Conservation (phyloP, 169 alveolate species). For the Amoebophrya sp. region DNA sequence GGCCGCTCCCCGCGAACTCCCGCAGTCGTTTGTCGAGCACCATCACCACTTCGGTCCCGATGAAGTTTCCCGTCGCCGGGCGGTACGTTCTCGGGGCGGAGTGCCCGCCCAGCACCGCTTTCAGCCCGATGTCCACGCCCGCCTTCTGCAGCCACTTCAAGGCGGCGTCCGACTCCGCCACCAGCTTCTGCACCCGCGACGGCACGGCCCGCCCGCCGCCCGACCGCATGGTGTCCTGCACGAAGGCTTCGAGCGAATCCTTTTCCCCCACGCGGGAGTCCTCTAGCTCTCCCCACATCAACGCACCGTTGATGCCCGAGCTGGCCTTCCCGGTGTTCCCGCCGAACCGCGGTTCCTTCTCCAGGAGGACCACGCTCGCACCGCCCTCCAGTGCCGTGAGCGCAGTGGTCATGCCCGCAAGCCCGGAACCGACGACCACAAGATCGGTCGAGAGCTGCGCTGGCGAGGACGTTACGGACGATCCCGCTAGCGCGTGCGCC, state of each 20-base stretch:
- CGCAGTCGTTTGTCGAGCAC: not conserved
- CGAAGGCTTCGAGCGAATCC: not conserved
- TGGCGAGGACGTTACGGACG: not conserved
- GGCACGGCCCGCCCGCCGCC: constrained; percentile 14
- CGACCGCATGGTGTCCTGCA: not conserved
- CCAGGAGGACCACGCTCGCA: constrained; percentile 9
- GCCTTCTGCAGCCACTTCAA: not conserved
- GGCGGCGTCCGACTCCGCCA: not conserved
- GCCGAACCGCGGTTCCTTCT: constrained; percentile 7
- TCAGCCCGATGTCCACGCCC: not conserved
- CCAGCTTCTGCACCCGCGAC: not conserved
- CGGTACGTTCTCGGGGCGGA: constrained; percentile 4
- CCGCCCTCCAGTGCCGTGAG: constrained; percentile 7
- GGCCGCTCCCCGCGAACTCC: not conserved
- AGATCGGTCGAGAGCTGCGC: not conserved
- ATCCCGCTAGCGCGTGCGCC: not conserved
- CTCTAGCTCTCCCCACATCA: not conserved
- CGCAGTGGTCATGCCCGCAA: constrained; percentile 14
- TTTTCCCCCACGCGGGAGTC: not conserved
- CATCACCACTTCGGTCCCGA: not conserved
- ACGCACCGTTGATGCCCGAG: not conserved
- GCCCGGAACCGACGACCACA: constrained; percentile 13
- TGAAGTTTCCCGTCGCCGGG: not conserved
- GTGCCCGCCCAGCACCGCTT: constrained; percentile 9
- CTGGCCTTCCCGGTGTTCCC: constrained; percentile 15